A percentile compares a stretch with the other conserved stretches of the same genome.
These are phyloP conservation scores for Hygrocybe coccinea DNA, from an alignment of 768 basidiomycete genomes.

Conservation along the genomic window DNA sequence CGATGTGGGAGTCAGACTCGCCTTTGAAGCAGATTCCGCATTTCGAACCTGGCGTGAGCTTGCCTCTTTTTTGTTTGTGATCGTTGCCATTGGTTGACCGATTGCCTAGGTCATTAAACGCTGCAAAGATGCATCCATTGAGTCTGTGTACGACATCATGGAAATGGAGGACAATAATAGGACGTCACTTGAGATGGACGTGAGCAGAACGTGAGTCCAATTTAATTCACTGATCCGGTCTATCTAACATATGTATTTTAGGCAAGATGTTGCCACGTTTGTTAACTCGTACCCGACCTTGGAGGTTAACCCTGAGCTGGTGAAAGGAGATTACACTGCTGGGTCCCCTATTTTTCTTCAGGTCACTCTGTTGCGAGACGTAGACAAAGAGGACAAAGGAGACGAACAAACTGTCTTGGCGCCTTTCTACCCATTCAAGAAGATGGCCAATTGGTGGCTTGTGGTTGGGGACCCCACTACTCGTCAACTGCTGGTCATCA, in stretches of 20 bases:
- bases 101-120: constrained; percentile 63
- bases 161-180: constrained; percentile 95
- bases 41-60: constrained; percentile 78
- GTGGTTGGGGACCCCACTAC: constrained; percentile 82
- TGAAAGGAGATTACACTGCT: constrained; percentile 81
- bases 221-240: neutral
- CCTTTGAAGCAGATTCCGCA: constrained; percentile 95
- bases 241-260: constrained; percentile 29
- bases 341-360: constrained; percentile 77
- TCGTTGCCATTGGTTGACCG: neutral
- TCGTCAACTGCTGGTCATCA: constrained; percentile 78
- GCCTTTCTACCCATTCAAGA: constrained; percentile 85
- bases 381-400: constrained; percentile 68
- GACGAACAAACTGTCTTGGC: constrained; percentile 85
- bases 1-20: constrained; percentile 95
- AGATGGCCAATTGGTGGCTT: constrained; percentile 96
- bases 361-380: constrained; percentile 76
- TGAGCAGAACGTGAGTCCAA: constrained; percentile 74
- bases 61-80: neutral
- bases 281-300: constrained; percentile 96
- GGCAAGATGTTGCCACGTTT: constrained; percentile 91
- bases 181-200: constrained; percentile 76
- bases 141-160: constrained; percentile 96
- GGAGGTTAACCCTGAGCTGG: constrained; percentile 84
- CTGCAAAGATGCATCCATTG: constrained; percentile 75